Base-by-base conservation (phyloP, 148 eudicot genomes). In the Vaccinium myrtillus region DNA sequence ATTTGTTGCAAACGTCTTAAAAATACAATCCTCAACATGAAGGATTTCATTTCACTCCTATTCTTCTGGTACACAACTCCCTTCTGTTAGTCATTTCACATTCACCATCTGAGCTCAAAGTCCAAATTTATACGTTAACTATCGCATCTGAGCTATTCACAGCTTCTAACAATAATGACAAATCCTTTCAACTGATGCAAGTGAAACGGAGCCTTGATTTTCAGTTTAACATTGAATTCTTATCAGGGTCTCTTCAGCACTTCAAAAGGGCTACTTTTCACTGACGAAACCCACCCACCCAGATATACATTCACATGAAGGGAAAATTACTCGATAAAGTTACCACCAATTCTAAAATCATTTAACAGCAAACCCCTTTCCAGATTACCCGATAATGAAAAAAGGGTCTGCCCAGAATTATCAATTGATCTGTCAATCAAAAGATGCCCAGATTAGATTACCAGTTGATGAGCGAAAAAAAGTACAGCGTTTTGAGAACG, bases 341-440 rank as follows among this genome's bases (percentile, higher is more conserved):
- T 1, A 43, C 25, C 1, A 43, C 19, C 1, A 77, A 16, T 13
- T 30, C 46, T 16, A 5, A 21, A 59, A 25, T 14, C 55, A 55
- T 58, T 58, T 58, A 58, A 18, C 49, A 51, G 30, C 54, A 36
- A 36, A 80, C 82, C 53, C 18, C 5, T 14, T 36, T 76, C 80
- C 80, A 61, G 73, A 80, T 16, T 56, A 30, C 77, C 83, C 51
- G 71, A 73, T 23, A 54, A 18, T 23, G 27, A 16, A 65, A 78
- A 18, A 19, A 74, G 46, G 15, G n/a, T 25, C 69, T 80, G 8
- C 54, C 30, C 59, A 10, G 27, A 30, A 25, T 2, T 39, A 67
- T 15, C 32, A 67, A 78, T 36, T 51, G 7, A 78, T 51, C 36
- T 15, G 1, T 78, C 25, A 65, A 78, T 30, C 16, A 21, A 50